Evolutionary conservation across 371 early-diverging fungal genomes (phyloP), one percentile per base, ranked within the genome.

Genomic region (Apophysomyces elegans): DNA sequence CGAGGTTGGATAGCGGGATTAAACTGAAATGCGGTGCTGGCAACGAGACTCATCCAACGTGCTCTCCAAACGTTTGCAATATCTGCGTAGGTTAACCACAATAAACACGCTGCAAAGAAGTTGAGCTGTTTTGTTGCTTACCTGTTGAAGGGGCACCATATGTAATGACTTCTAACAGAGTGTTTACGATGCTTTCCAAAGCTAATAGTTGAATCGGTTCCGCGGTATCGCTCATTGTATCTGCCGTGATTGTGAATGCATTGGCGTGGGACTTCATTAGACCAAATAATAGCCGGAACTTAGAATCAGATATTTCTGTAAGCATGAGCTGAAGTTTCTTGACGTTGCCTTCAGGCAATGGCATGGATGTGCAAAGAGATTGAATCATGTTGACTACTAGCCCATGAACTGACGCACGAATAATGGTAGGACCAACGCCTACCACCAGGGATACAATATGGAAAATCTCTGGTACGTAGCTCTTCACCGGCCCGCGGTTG

Each of bases 1-100:
- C 97, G 86, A 0, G 96, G 96, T 71, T 97, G 97, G 36, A 95
- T 84, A 0, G 94, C 93, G 5, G 92, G 94, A 68, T 95, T 95
- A 75, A 89, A 90, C 65, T 94, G 93, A 83, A 97, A 97, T 0
- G 96, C 93, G 16, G 91, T 90, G 46, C 91, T 90, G 1, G 95
- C 87, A 8, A 95, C 90, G 43, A 96, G 77, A n/a, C 92, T 86
- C 84, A 95, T 91, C 95, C 95, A 96, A 32, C 95, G 86, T 7
- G 95, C 86, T 64, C 93, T 88, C 90, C 95, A 93, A 14, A 81
- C 83, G 65, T 90, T 91, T 5, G 88, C 86, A 18, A 90, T 86
- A 66, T 90, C 89, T 82, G 46, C 18, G 35, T 13, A n/a, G 32
- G 45, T 62, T 84, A 73, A 26, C 83, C 79, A 14, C 85, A 77